Evolutionary conservation across 202 grass and related monocot species (phyloP).

Genomic region (Thinopyrum obtusiflorum): DNA sequence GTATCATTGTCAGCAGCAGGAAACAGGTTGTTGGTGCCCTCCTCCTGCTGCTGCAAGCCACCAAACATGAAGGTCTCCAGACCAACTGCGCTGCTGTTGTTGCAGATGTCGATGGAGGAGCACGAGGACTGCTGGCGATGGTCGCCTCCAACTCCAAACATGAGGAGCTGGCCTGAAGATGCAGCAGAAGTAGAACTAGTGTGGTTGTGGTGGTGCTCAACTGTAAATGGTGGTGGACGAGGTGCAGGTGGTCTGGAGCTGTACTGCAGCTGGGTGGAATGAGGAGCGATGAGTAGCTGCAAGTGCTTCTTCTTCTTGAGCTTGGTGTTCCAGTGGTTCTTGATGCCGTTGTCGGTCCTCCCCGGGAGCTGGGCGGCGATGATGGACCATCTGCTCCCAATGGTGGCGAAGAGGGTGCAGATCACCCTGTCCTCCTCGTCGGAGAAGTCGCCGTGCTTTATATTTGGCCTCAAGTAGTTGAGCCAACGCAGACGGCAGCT

Average conservation of each 20-base stretch:
- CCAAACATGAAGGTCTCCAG: background rate
- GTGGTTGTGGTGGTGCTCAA: background rate
- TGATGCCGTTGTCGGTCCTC: slow-evolving; percentile 87
- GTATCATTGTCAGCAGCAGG: background rate
- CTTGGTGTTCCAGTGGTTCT: slow-evolving; percentile 91
- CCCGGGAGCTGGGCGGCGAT: slow-evolving; percentile 46
- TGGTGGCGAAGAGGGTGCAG: background rate
- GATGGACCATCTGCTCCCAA: background rate
- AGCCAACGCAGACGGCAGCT: slow-evolving; percentile 1
- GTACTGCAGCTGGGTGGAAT: background rate
- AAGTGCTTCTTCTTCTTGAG: slow-evolving; percentile 63
- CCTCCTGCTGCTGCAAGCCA: background rate
- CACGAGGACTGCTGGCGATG: no score
- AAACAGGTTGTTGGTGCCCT: background rate
- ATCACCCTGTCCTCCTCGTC: slow-evolving; percentile 1
- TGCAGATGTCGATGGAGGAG: background rate
- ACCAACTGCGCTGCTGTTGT: background rate
- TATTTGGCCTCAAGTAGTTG: background rate
- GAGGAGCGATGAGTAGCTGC: background rate
- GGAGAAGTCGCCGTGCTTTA: background rate
- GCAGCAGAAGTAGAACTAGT: background rate
- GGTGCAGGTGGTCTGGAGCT: background rate
- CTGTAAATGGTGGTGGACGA: background rate
- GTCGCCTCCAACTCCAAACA: no score
- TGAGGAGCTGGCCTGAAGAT: background rate